These are phyloP conservation scores for Penicillium chermesinum DNA, from an alignment of 495 filamentous ascomycete species.

Conservation along the genomic window DNA sequence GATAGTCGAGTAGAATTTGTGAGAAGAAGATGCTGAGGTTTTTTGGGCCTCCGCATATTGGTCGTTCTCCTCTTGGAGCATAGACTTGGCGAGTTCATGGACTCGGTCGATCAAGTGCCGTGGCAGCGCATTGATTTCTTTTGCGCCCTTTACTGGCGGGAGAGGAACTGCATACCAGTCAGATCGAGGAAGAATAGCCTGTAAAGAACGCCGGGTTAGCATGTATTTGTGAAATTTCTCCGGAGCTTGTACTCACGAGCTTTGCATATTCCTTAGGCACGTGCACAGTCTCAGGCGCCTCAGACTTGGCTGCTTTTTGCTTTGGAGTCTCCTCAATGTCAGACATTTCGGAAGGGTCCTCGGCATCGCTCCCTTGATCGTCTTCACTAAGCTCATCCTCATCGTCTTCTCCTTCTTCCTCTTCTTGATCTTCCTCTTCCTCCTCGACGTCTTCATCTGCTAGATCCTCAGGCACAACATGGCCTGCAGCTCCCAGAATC, in stretches of 20 bases:
- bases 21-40: slow-evolving; percentile 64
- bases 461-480: slow-evolving; percentile 40
- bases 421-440: slow-evolving; percentile 29
- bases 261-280: slow-evolving; percentile 41
- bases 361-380: slow-evolving; percentile 34
- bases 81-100: slow-evolving; percentile 64
- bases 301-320: slow-evolving; percentile 10
- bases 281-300: slow-evolving; percentile 5
- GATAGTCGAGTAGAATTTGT: slow-evolving; percentile 92
- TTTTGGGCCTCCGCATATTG: slow-evolving; percentile 52
- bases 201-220: background rate
- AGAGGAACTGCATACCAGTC: slow-evolving; percentile 78
- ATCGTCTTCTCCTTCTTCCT: slow-evolving; percentile 25
- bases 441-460: slow-evolving; percentile 43
- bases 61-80: slow-evolving; percentile 70
- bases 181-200: slow-evolving; percentile 71
- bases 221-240: too few species aligned
- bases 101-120: slow-evolving; percentile 62
- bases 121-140: slow-evolving; percentile 46
- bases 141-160: slow-evolving; percentile 47
- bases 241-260: slow-evolving; percentile 35
- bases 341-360: slow-evolving; percentile 18
- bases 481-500: slow-evolving; percentile 40
- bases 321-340: slow-evolving; percentile 20
- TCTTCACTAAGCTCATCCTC: slow-evolving; percentile 42